These are phyloP conservation scores for Penicillium ucsense DNA, from an alignment of 495 filamentous ascomycete species.

Conservation along the genomic window DNA sequence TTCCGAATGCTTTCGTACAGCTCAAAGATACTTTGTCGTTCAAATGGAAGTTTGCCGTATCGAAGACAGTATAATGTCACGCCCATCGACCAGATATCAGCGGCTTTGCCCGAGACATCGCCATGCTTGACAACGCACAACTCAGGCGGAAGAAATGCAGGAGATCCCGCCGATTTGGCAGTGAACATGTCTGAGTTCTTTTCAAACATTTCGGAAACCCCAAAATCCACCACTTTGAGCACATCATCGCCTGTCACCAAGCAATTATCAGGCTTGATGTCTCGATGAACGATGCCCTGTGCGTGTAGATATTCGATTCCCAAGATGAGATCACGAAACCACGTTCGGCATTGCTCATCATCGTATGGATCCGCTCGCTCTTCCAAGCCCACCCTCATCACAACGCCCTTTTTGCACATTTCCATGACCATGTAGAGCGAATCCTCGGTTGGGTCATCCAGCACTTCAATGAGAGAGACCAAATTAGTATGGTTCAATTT, in stretches of 20 bases:
- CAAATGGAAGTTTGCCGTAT: slow-evolving; percentile 82
- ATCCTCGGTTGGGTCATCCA: slow-evolving; percentile 92
- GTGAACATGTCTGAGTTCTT: slow-evolving; percentile 85
- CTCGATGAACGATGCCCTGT: slow-evolving; percentile 90
- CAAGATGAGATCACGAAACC: slow-evolving; percentile 92
- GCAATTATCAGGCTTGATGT: slow-evolving; percentile 97
- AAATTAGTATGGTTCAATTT: slow-evolving; percentile 91
- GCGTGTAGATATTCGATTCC: slow-evolving; percentile 95
- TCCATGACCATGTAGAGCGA: slow-evolving; percentile 97
- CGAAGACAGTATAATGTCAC: slow-evolving; percentile 87
- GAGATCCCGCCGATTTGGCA: slow-evolving; percentile 87
- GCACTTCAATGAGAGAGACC: slow-evolving; percentile 83
- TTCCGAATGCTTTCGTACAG: slow-evolving; percentile 81
- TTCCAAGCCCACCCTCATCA: slow-evolving; percentile 93
- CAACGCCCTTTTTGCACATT: slow-evolving; percentile 96
- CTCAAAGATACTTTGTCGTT: slow-evolving; percentile 65
- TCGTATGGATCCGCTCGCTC: slow-evolving; percentile 75
- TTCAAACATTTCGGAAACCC: slow-evolving; percentile 96
- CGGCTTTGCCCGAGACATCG: slow-evolving; percentile 76
- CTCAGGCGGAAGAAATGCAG: slow-evolving; percentile 91
- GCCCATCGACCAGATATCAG: slow-evolving; percentile 98
- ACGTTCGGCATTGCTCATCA: slow-evolving; percentile 73
- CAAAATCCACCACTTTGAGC: slow-evolving; percentile 95
- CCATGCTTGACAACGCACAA: slow-evolving; percentile 84
- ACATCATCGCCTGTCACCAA: slow-evolving; percentile 83